These are phyloP conservation scores for Pistacia integerrima DNA, from an alignment of 345 rosid species.

Conservation along the genomic window DNA sequence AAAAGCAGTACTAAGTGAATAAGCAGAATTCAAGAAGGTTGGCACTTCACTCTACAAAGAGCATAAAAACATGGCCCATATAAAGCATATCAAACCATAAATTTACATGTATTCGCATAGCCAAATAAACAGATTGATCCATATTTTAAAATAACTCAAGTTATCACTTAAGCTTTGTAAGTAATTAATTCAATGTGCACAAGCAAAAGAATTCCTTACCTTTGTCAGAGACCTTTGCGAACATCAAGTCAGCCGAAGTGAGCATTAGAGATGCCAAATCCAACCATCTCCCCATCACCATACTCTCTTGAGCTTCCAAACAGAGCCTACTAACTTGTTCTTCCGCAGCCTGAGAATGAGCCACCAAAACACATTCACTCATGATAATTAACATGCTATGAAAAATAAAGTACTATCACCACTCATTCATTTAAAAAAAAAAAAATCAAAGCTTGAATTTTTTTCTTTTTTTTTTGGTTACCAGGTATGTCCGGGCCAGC, in stretches of 20 bases:
- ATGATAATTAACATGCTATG: neutral
- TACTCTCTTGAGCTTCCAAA: slow-evolving; percentile 75
- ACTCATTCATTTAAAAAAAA: neutral
- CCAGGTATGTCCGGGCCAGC: too few species aligned
- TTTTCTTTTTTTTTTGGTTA: neutral
- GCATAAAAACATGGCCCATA: neutral
- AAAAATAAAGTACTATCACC: neutral
- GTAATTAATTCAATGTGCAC: neutral
- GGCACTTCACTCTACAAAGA: neutral
- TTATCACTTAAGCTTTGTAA: neutral
- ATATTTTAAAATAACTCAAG: neutral
- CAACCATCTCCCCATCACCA: slow-evolving; percentile 65
- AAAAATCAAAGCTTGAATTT: neutral
- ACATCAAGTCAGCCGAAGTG: slow-evolving; percentile 83
- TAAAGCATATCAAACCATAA: neutral
- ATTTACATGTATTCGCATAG: neutral
- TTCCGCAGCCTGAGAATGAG: slow-evolving; percentile 60
- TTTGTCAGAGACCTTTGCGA: slow-evolving; percentile 90
- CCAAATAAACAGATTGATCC: neutral
- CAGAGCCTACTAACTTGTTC: slow-evolving; percentile 75
- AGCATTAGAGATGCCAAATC: slow-evolving; percentile 87
- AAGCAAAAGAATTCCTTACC: slow-evolving; percentile 40
- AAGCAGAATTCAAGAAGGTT: neutral
- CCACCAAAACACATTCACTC: too few species aligned
- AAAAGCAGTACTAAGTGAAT: neutral